Percentiles rank a stretch among this genome's conserved stretches.
These are phyloP conservation scores for Dispira parvispora DNA, from an alignment of 192 early-diverging fungal species.

Conservation along the genomic window DNA sequence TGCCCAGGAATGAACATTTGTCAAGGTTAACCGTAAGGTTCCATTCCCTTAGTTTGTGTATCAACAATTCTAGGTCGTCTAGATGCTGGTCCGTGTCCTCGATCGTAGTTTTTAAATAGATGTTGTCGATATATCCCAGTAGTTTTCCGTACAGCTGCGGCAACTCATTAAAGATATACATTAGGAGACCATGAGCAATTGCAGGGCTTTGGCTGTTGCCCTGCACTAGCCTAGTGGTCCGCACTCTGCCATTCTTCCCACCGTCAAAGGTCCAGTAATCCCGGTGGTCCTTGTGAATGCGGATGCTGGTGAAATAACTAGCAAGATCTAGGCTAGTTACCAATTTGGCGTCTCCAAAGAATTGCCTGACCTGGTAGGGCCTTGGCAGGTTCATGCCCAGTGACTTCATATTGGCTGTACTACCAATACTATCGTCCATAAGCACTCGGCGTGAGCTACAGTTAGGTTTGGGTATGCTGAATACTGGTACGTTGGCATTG, in stretches of 20 bases:
- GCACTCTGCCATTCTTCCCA: not conserved
- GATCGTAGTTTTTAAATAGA: conserved; percentile 14
- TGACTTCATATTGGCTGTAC: conserved; percentile 13
- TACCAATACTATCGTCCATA: conserved; percentile 13
- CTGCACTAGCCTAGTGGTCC: conserved; percentile 13
- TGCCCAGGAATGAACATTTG: conserved; percentile 10
- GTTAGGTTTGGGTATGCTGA: not conserved
- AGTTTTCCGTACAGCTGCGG: conserved; percentile 9
- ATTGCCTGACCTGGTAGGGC: not conserved
- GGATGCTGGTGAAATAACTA: conserved; percentile 6
- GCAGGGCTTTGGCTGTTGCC: conserved; percentile 14
- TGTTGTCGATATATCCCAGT: conserved; percentile 20
- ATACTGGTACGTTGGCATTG: conserved; percentile 4
- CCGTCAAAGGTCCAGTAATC: conserved; percentile 14
- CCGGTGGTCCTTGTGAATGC: not conserved
- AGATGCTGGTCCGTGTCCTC: conserved; percentile 11
- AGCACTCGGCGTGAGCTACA: conserved; percentile 4
- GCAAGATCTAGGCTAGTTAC: conserved; percentile 1
- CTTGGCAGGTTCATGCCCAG: conserved; percentile 12
- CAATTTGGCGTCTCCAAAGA: conserved; percentile 8
- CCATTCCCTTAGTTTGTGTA: not conserved
- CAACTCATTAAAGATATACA: not conserved
- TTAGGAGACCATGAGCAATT: conserved; percentile 6
- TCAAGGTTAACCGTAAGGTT: conserved; percentile 14
- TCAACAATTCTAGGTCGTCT: conserved; percentile 3